Evolutionary conservation across 1,284 basidiomycete species (phyloP).

Genomic region (Athelia psychrophila): DNA sequence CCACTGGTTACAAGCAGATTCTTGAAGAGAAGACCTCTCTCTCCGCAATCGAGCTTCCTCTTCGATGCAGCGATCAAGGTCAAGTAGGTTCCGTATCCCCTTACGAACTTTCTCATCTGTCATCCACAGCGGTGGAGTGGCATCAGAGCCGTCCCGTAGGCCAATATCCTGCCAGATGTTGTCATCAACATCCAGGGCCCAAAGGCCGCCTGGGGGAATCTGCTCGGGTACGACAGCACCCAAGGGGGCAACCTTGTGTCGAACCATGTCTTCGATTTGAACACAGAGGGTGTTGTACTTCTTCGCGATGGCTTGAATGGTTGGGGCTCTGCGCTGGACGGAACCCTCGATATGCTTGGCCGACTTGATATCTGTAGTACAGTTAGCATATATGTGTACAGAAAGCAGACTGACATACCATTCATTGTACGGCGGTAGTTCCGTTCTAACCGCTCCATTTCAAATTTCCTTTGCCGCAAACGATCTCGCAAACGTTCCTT

Average conservation of each 20-base stretch:
- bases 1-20: too few species aligned
- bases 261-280: constrained; percentile 2
- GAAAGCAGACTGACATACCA: not conserved
- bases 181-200: constrained; percentile 10
- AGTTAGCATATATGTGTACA: not conserved
- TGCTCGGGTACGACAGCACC: constrained; percentile 1
- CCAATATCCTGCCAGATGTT: constrained; percentile 11
- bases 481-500: constrained; percentile 18
- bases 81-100: not conserved
- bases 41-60: constrained; percentile 4
- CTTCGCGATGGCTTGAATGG: constrained; percentile 3
- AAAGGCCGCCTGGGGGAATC: constrained; percentile 2
- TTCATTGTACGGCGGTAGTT: constrained; percentile 9
- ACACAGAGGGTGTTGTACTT: constrained; percentile 7
- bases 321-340: constrained; percentile 1
- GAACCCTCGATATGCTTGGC: constrained; percentile 4
- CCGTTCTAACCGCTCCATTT: constrained; percentile 18
- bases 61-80: constrained; percentile 5
- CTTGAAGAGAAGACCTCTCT: too few species aligned
- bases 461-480: constrained; percentile 19
- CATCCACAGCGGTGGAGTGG: not conserved
- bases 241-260: not conserved
- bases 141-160: constrained; percentile 1
- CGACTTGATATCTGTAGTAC: not conserved
- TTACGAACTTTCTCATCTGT: not conserved